phyloP scores from a whole-genome alignment of 2,329 filamentous ascomycete genomes.

The Cladosporium cucumerinum region DNA sequence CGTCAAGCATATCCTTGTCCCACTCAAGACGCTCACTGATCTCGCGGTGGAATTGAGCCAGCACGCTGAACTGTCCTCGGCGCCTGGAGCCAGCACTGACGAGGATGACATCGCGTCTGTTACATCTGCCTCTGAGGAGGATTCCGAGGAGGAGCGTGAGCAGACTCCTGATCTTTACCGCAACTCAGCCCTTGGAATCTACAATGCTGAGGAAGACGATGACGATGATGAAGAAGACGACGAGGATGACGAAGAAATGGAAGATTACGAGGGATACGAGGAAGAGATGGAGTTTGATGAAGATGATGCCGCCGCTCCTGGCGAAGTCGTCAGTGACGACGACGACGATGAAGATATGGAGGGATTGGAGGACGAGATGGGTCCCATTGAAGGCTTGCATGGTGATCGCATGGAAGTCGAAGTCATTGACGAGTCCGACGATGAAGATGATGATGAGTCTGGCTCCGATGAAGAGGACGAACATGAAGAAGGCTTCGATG shows the following conservation, averaged over 20 bases:
- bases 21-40: slow-evolving; percentile 80
- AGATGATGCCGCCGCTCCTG: slow-evolving; percentile 75
- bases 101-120: slow-evolving; percentile 86
- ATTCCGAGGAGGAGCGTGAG: slow-evolving; percentile 55
- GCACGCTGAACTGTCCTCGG: slow-evolving; percentile 65
- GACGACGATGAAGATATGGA: slow-evolving; percentile 77
- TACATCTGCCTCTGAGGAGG: slow-evolving; percentile 77
- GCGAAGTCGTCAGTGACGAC: slow-evolving; percentile 85
- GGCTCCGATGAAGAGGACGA: slow-evolving; percentile 58
- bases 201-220: slow-evolving; percentile 75
- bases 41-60: slow-evolving; percentile 85
- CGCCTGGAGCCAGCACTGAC: slow-evolving; percentile 60
- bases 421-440: slow-evolving; percentile 79
- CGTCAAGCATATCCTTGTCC: slow-evolving; percentile 92
- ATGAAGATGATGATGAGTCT: slow-evolving; percentile 59
- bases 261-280: slow-evolving; percentile 74
- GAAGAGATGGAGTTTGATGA: slow-evolving; percentile 93
- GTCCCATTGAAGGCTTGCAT: slow-evolving; percentile 62
- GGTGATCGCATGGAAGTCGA: slow-evolving; percentile 71
- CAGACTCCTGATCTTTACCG: slow-evolving; percentile 97
- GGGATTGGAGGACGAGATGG: slow-evolving; percentile 77
- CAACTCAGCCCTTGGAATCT: slow-evolving; percentile 91
- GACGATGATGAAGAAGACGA: slow-evolving; percentile 55
- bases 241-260: slow-evolving; percentile 84
- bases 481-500: slow-evolving; percentile 53